These are phyloP conservation scores for Agrostemma githago DNA, from an alignment of 148 eudicot species.

Conservation along the genomic window DNA sequence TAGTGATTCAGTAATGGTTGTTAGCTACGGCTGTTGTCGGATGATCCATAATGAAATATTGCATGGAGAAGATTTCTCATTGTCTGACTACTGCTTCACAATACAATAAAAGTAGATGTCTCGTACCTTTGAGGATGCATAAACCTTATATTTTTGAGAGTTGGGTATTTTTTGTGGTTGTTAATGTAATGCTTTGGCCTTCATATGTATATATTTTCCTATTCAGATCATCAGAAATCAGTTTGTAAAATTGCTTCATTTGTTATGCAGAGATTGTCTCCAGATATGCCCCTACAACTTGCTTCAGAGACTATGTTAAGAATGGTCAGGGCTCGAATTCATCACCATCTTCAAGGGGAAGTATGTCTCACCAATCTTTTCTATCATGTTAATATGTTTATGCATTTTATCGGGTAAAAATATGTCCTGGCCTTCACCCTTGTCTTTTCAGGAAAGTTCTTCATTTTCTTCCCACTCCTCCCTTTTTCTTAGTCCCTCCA, in stretches of 20 bases:
- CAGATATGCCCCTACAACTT: slow-evolving; percentile 92
- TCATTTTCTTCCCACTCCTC: no score
- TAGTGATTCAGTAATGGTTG: neutral
- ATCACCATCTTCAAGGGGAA: slow-evolving; percentile 86
- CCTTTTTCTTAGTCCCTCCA: no score
- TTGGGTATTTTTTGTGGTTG: neutral
- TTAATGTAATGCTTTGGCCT: neutral
- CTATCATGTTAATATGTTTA: neutral
- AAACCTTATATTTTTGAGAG: neutral
- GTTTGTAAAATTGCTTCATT: slow-evolving; percentile 5
- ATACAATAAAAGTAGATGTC: neutral
- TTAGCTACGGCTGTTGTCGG: neutral
- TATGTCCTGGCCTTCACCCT: neutral
- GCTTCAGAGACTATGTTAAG: slow-evolving; percentile 87
- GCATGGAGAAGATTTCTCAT: neutral
- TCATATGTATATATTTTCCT: neutral
- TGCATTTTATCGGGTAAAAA: neutral
- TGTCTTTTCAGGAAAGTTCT: neutral
- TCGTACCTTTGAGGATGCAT: neutral
- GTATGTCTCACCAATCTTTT: slow-evolving; percentile 35
- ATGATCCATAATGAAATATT: neutral
- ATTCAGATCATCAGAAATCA: neutral
- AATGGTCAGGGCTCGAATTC: slow-evolving; percentile 92
- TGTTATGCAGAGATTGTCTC: slow-evolving; percentile 73
- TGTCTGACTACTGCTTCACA: neutral